These are phyloP conservation scores for Ceratocystis variospora DNA, from an alignment of 2,329 filamentous ascomycete genomes.

Conservation along the genomic window DNA sequence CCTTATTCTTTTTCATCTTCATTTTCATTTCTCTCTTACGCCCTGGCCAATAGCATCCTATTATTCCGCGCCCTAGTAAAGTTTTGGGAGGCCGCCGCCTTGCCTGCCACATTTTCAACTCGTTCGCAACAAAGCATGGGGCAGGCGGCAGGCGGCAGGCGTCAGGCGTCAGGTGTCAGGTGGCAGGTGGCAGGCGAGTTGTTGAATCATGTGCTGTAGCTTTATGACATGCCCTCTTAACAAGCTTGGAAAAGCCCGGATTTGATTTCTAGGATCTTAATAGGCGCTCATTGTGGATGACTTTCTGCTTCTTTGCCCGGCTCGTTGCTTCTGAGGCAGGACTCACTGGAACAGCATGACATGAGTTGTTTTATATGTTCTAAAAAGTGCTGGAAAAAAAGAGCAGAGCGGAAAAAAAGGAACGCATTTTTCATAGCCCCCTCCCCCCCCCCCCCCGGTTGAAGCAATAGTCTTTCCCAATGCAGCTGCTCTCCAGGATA, in stretches of 20 bases:
- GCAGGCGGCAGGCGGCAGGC: too few species aligned
- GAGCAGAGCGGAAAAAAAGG: too few species aligned
- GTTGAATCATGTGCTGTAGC: too few species aligned
- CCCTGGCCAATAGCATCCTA: background rate
- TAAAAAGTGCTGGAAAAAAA: too few species aligned
- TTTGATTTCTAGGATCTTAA: background rate
- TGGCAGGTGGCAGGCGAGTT: too few species aligned
- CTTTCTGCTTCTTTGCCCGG: background rate
- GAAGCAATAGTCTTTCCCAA: background rate
- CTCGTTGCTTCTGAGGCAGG: background rate
- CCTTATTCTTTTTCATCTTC: too few species aligned
- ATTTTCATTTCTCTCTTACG: too few species aligned
- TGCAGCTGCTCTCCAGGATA: background rate
- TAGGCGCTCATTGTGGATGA: background rate
- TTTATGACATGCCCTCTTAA: too few species aligned
- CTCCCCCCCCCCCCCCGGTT: background rate
- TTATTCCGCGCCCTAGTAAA: background rate
- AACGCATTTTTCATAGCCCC: too few species aligned
- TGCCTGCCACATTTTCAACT: background rate
- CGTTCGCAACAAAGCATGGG: background rate
- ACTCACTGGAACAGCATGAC: background rate
- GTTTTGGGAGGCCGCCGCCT: background rate
- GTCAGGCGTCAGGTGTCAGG: too few species aligned
- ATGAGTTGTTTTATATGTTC: too few species aligned
- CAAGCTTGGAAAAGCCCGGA: too few species aligned